These are phyloP conservation scores for Chrysochromulina parva DNA, from an alignment of 78 protist genomes.

Conservation along the genomic window DNA sequence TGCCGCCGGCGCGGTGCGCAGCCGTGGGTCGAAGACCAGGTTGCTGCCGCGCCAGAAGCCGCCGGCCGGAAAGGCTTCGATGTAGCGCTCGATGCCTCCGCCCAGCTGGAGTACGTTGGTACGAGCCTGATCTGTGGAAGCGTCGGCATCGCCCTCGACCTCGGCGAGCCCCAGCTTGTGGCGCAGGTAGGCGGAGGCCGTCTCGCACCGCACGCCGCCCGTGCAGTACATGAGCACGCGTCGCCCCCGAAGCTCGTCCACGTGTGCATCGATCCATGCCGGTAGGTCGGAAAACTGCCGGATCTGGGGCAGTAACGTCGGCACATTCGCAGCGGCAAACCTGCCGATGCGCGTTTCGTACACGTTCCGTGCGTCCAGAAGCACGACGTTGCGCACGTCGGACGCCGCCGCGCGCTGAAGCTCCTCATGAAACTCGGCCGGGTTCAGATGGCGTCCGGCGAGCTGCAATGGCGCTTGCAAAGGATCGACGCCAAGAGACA, in stretches of 20 bases:
- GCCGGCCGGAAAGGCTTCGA: neutral
- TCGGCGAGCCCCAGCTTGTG: neutral
- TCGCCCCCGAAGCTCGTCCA: neutral
- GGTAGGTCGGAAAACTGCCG: neutral
- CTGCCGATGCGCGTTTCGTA: too few relatives aligned
- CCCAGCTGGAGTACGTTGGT: neutral
- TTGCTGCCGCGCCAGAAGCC: neutral
- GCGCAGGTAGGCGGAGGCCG: neutral
- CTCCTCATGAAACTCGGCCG: too few relatives aligned
- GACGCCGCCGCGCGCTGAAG: too few relatives aligned
- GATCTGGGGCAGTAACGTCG: neutral
- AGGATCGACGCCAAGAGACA: too few relatives aligned
- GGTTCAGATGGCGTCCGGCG: too few relatives aligned
- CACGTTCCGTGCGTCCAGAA: too few relatives aligned
- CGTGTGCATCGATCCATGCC: neutral
- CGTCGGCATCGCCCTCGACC: neutral
- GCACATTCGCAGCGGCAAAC: too few relatives aligned
- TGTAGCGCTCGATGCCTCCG: constrained; percentile 5
- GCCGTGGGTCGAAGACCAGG: neutral
- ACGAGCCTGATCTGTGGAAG: too few relatives aligned
- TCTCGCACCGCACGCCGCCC: constrained; percentile 12
- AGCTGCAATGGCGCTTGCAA: too few relatives aligned
- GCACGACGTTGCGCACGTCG: too few relatives aligned
- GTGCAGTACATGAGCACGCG: constrained; percentile 22
- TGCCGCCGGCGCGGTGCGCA: neutral